Evolutionary conservation across 805 yeast species (phyloP).

Genomic region (Tetrapisispora phaffii): DNA sequence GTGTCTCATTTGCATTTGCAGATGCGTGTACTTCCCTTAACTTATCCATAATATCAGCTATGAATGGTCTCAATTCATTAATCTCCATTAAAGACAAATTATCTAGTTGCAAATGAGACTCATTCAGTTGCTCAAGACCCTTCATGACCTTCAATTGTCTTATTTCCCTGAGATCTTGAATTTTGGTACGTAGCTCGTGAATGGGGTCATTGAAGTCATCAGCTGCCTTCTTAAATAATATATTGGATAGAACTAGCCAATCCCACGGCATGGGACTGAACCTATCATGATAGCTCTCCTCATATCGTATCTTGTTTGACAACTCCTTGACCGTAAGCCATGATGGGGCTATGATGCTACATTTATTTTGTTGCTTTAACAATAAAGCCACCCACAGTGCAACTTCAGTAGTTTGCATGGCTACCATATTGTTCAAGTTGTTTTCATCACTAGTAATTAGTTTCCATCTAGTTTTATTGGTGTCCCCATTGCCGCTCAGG

Average conservation of each 20-base stretch:
- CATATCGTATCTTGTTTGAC: constrained; percentile 54
- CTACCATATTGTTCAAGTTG: constrained; percentile 31
- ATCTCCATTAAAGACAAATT: constrained; percentile 77
- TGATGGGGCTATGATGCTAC: constrained; percentile 74
- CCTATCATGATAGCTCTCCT: constrained; percentile 42
- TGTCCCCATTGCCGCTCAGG: neutral
- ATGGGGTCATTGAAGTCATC: constrained; percentile 74
- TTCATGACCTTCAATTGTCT: constrained; percentile 70
- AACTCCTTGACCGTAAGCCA: constrained; percentile 62
- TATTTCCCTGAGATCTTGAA: constrained; percentile 80
- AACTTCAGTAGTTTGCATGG: constrained; percentile 58
- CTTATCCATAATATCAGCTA: constrained; percentile 71
- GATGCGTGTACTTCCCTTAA: constrained; percentile 41
- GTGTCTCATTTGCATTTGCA: neutral
- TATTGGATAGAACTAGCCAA: constrained; percentile 77
- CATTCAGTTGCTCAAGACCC: constrained; percentile 72
- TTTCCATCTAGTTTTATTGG: constrained; percentile 12
- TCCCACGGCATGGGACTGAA: constrained; percentile 74
- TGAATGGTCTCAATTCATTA: constrained; percentile 78
- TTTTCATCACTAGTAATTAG: constrained; percentile 32
- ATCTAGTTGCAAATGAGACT: constrained; percentile 71
- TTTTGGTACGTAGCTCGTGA: constrained; percentile 54
- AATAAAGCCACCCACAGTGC: constrained; percentile 86
- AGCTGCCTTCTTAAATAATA: constrained; percentile 53
- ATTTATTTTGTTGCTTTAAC: constrained; percentile 73